Evolutionary conservation across 2,329 filamentous ascomycete species (phyloP), one percentile per base, ranked within the genome.

Genomic region (Aspergillus carbonarius): DNA sequence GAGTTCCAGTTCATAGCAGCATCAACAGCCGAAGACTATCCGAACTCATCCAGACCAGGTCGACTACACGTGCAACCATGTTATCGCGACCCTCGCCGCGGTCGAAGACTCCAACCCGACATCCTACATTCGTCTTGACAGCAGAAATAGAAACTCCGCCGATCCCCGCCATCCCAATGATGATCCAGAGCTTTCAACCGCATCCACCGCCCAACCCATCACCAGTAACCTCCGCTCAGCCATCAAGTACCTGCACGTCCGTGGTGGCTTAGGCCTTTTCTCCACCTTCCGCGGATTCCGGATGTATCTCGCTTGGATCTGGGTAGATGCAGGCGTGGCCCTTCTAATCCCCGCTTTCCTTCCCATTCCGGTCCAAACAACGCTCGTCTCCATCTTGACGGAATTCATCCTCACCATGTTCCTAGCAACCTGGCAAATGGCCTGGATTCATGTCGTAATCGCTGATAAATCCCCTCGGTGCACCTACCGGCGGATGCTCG

Each of bases 381-480:
- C 78, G 53, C 64, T 87, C 57, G 70, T 76, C 64, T 63, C 77
- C 68, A 70, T 77, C 23, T 34, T 89, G 55, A 79, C 80, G 55
- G 81, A 81, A 53, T 81, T 88, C 47, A 60, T 89, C 46, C 80
- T 85, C 20, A 81, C 84, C 48, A 74, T 93, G 18, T 74, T 83
- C 20, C 79, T 90, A 25, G 84, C 88, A 34, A 89, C 89, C 68
- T 74, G 93, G 60, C 84, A 86, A 72, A 84, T 92, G 65, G 83
- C 85, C 57, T 96, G 92, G 92, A 90, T 92, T 2, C 92, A 96
- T 74, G 87, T 90, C 68, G 85, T 96, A 72, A 92, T 97, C 70
- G 87, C 91, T 1, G 81, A 85, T 52, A 85, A 87, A 4, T 87
- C 83, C 57, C 70, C 80, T 49, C 83, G 84, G 72, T 78, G 78